Percentiles rank a stretch among this genome's conserved stretches.
phyloP scores from a whole-genome alignment of 164 flowering plant species.

The Hamamelis virginiana region DNA sequence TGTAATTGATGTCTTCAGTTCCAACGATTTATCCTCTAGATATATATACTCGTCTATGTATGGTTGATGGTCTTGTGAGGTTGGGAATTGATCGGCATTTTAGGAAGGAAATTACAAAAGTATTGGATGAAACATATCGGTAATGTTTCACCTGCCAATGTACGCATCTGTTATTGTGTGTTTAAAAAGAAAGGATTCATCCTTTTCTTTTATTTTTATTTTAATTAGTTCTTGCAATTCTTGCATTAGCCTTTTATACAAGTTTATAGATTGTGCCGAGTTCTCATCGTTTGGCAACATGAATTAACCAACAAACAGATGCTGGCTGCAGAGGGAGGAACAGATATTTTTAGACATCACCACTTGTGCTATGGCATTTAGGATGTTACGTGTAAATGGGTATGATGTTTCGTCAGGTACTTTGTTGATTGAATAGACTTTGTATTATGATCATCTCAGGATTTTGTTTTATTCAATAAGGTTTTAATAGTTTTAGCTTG shows the following conservation, averaged over 20 bases:
- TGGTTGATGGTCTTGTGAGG: slow-evolving; percentile 64
- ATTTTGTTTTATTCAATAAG: not conserved
- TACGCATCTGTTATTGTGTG: not conserved
- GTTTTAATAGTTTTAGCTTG: slow-evolving; percentile 1
- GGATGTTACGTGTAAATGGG: slow-evolving; percentile 62
- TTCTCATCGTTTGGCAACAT: not conserved
- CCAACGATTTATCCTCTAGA: slow-evolving; percentile 76
- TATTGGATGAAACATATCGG: slow-evolving; percentile 69
- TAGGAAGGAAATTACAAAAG: slow-evolving; percentile 47
- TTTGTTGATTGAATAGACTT: not conserved
- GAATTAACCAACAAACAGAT: slow-evolving; percentile 35
- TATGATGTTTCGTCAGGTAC: slow-evolving; percentile 67
- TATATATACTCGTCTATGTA: slow-evolving; percentile 47
- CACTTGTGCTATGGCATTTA: slow-evolving; percentile 77
- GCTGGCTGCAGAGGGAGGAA: slow-evolving; percentile 71
- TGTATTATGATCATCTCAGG: not conserved
- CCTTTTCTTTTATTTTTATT: not conserved
- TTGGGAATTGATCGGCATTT: slow-evolving; percentile 77
- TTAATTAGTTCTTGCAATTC: too few species aligned
- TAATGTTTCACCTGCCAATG: slow-evolving; percentile 20
- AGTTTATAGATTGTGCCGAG: not conserved
- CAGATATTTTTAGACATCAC: slow-evolving; percentile 52
- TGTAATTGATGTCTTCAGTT: slow-evolving; percentile 47
- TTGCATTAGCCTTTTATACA: too few species aligned
- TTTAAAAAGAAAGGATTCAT: not conserved